Evolutionary conservation across 2,329 filamentous ascomycete genomes (phyloP).

Genomic region (Colletotrichum liaoningense): DNA sequence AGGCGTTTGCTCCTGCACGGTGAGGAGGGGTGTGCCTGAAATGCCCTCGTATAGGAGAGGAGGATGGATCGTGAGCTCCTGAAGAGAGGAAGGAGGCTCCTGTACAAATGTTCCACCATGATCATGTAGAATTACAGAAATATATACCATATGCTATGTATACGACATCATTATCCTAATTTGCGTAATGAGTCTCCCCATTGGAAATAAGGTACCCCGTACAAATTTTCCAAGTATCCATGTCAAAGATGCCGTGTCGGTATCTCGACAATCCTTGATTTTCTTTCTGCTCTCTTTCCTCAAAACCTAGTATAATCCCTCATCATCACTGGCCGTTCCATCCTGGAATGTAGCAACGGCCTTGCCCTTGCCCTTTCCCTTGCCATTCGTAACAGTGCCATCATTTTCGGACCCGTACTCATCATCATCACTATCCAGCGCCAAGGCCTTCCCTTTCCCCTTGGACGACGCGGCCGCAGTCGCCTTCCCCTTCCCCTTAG

Average conservation of each 20-base stretch:
- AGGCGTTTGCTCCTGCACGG: too few relatives aligned
- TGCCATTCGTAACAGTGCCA: slow-evolving; percentile 43
- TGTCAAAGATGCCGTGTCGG: background rate
- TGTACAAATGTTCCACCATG: background rate
- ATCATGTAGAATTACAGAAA: background rate
- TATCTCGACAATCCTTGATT: background rate
- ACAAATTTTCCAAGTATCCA: background rate
- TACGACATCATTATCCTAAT: background rate
- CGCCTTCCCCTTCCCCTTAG: slow-evolving; percentile 51
- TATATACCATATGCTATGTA: background rate
- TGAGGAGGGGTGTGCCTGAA: too few relatives aligned
- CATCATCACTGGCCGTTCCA: slow-evolving; percentile 67
- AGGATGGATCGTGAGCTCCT: background rate
- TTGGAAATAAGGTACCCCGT: background rate
- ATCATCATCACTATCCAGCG: slow-evolving; percentile 46
- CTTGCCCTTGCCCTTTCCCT: slow-evolving; percentile 68
- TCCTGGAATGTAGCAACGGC: slow-evolving; percentile 63
- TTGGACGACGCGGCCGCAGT: slow-evolving; percentile 44
- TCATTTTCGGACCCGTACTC: slow-evolving; percentile 47
- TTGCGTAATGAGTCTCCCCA: background rate
- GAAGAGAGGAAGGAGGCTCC: background rate
- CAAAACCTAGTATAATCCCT: slow-evolving; percentile 61
- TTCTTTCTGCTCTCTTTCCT: slow-evolving; percentile 3
- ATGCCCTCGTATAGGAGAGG: too few relatives aligned
- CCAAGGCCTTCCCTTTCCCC: slow-evolving; percentile 52